A percentile compares a stretch with the other conserved stretches of the same genome.
phyloP scores from a whole-genome alignment of 2,329 filamentous ascomycete species.

The Botrytis galanthina region DNA sequence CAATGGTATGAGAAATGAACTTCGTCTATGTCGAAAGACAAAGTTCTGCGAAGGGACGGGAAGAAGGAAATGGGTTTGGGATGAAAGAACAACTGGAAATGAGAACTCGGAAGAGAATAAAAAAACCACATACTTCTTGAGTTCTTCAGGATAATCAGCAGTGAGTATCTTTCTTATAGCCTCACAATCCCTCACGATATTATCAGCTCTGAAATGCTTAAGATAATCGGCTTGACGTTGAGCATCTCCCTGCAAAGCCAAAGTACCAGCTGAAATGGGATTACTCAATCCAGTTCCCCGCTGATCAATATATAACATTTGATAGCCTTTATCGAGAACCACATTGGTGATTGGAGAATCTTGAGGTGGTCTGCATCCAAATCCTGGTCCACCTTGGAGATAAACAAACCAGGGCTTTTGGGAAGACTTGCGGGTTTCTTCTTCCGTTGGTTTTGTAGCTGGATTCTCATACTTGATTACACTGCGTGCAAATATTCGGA shows the following conservation, averaged over 20 bases:
- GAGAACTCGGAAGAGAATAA: neutral
- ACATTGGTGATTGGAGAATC: constrained; percentile 67
- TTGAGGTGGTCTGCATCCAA: constrained; percentile 70
- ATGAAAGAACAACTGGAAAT: neutral
- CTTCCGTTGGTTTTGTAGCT: constrained; percentile 40
- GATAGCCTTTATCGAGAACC: constrained; percentile 77
- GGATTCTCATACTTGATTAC: constrained; percentile 64
- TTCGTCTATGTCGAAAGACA: neutral
- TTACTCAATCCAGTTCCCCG: constrained; percentile 84
- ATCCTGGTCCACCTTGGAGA: constrained; percentile 60
- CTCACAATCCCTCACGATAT: constrained; percentile 85
- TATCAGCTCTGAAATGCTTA: constrained; percentile 83
- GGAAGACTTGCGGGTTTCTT: constrained; percentile 45
- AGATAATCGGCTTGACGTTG: constrained; percentile 76
- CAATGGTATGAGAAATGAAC: neutral
- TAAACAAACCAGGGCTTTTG: constrained; percentile 64
- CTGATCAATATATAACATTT: constrained; percentile 84
- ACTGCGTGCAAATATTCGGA: constrained; percentile 76
- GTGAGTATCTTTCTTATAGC: constrained; percentile 77
- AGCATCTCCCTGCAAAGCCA: constrained; percentile 62
- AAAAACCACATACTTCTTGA: constrained; percentile 59
- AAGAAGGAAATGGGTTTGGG: neutral
- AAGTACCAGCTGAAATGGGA: constrained; percentile 70
- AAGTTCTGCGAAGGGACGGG: neutral
- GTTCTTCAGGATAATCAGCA: constrained; percentile 62